These are phyloP conservation scores for Trichoderma guizhouense DNA, from an alignment of 2,329 filamentous ascomycete genomes.

Conservation along the genomic window DNA sequence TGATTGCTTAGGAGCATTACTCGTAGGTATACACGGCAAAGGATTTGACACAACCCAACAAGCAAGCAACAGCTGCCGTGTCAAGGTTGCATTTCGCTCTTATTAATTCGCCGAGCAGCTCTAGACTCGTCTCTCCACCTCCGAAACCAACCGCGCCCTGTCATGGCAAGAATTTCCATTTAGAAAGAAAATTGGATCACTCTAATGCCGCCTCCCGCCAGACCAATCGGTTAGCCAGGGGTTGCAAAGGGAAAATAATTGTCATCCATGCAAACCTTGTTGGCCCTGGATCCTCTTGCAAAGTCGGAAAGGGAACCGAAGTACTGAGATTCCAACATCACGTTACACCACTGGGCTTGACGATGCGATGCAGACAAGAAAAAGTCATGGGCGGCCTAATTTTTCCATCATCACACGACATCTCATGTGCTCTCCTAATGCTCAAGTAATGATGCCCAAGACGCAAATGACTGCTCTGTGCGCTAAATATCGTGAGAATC, in stretches of 20 bases:
- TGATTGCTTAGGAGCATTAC: neutral
- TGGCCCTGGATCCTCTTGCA: neutral
- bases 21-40: neutral
- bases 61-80: neutral
- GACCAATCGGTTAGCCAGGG: conserved; percentile 6
- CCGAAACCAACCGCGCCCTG: neutral
- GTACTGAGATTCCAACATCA: neutral
- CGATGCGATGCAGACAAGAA: neutral
- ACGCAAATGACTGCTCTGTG: neutral
- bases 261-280: neutral
- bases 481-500: neutral
- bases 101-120: neutral
- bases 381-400: neutral
- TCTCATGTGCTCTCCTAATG: neutral
- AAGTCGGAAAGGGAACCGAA: neutral
- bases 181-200: neutral
- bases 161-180: neutral
- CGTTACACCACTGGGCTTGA: neutral
- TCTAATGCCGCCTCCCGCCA: conserved; percentile 11
- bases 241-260: neutral
- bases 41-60: neutral
- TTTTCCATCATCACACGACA: neutral
- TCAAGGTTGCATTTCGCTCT: neutral
- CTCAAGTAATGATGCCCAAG: neutral
- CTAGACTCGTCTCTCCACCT: neutral